Evolutionary conservation across 2,329 filamentous ascomycete genomes (phyloP), one percentile per base, ranked within the genome.

Genomic region (Cladosporium sp.): DNA sequence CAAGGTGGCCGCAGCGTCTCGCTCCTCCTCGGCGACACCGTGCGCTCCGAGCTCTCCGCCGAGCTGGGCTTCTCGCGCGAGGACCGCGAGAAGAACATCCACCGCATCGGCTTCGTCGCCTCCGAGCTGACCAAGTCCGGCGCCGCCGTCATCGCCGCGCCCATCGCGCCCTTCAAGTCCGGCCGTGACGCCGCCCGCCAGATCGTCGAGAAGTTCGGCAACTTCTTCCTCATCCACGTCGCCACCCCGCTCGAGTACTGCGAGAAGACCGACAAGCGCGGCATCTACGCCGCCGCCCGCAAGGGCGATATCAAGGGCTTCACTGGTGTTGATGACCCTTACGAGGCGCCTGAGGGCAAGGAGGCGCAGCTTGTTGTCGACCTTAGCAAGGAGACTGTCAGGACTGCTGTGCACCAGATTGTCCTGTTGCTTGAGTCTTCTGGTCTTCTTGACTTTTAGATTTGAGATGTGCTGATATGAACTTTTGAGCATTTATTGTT

Each of bases 301-400:
- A 86, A 84, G 23, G 95, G 95, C 66, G 91, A 97, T 83, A 96
- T 99, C 81, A 95, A 93, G 88, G 93, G 93, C 70, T 99, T 99
- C 86, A 99, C 95, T 8, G 95, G 95, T 74, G 93, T 99, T 65
- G 94, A 98, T 77, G 94, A 98, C 82, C 93, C 95, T 58, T 99
- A 99, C 77, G 95, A 99, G 88, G 77, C 80, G 25, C 95, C 95
- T 11, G 74, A 81, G 71, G 93, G 93, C 80, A 86, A 93, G 51
- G 93, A 94, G 81, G 87, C 93, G 34, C 89, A 98, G 77, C 84
- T 99, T 70, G 87, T 88, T 5, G 94, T 98, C 46, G 91, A 98
- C 79, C 79, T 90, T 64, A 89, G 91, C 81, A 95, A 90, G 86
- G 92, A 91, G 80, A 91, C 88, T 70, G 93, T 98, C 57, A 87